Evolutionary conservation across 2,329 filamentous ascomycete genomes (phyloP), one percentile per base, ranked within the genome.

Genomic region (Gremmenia infestans): DNA sequence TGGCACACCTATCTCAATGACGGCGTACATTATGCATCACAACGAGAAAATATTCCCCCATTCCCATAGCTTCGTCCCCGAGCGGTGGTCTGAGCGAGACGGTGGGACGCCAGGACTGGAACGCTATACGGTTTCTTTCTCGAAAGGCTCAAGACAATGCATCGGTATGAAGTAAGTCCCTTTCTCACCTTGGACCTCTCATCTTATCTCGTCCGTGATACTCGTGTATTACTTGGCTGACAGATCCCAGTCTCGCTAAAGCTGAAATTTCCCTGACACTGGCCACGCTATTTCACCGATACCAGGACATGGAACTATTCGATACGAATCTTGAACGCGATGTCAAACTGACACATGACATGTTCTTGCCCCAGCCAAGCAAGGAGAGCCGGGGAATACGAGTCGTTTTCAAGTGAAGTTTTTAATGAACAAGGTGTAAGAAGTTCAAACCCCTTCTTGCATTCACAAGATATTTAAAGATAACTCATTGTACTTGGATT

Each of bases 51-150:
- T 65, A 32, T 66, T 63, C 39, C 60, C 63, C 2, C 23, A 51
- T 3, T 45, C 61, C 0, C 17, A 53, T 1, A 40, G 37, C 0
- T 66, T 62, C 28, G 28, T 45, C 11, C 63, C 64, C 0, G 53
- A 61, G 14, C 59, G 63, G 3, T 66, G 64, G 64, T 66, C 54
- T 3, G 46, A 55, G 68, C 62, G 2, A 68, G 67, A 52, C 58
- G 65, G 11, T 15, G 50, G 50, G n/a, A 49, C 43, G 9, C 48
- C 47, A n/a, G 39, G 45, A 1, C 55, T 62, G 2, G 55, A 63
- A 8, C 39, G 56, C 14, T 64, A 65, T 23, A 32, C 64, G 3
- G 60, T 64, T 2, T 36, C 58, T 2, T 66, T 66, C 25, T 42
- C 48, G 2, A 63, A 63, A 17, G 64, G 63, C 5, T 54, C 49